phyloP scores from a whole-genome alignment of 1,284 basidiomycete genomes.

The Boletus smithii region DNA sequence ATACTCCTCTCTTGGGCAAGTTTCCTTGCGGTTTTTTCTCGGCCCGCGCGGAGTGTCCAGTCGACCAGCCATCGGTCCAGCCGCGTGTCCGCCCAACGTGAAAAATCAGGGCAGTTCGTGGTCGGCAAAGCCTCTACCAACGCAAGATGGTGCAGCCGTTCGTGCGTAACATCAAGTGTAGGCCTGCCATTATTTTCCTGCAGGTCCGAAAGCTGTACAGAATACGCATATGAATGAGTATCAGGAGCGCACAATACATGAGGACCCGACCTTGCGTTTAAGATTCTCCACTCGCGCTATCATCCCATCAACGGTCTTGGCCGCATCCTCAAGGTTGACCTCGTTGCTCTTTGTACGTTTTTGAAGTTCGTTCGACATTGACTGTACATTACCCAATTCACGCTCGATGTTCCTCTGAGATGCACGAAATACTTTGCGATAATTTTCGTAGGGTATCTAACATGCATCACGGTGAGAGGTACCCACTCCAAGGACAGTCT shows the following conservation, averaged over 20 bases:
- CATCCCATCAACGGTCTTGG: constrained; percentile 69
- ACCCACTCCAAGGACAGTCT: constrained; percentile 5
- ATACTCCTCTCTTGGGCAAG: constrained; percentile 71
- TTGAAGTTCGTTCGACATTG: constrained; percentile 51
- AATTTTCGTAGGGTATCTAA: constrained; percentile 84
- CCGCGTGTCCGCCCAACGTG: constrained; percentile 74
- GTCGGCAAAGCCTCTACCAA: constrained; percentile 54
- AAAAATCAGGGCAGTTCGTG: constrained; percentile 56
- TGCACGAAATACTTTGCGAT: constrained; percentile 78
- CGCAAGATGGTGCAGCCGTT: constrained; percentile 68
- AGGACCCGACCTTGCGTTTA: constrained; percentile 69
- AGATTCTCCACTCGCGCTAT: constrained; percentile 70
- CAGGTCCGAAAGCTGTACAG: constrained; percentile 61
- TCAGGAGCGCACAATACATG: constrained; percentile 13
- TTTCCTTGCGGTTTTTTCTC: constrained; percentile 63
- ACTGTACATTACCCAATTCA: constrained; percentile 63
- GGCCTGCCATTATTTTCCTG: constrained; percentile 63
- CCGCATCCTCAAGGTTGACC: constrained; percentile 48
- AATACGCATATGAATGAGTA: constrained; percentile 16
- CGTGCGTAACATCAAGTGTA: constrained; percentile 67
- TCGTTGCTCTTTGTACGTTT: constrained; percentile 40
- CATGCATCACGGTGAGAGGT: constrained; percentile 13
- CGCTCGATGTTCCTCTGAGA: constrained; percentile 79
- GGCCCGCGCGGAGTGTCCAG: constrained; percentile 79
- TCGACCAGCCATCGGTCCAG: constrained; percentile 92